These are phyloP conservation scores for Malassezia restricta DNA, from an alignment of 1,284 basidiomycete species.

Conservation along the genomic window DNA sequence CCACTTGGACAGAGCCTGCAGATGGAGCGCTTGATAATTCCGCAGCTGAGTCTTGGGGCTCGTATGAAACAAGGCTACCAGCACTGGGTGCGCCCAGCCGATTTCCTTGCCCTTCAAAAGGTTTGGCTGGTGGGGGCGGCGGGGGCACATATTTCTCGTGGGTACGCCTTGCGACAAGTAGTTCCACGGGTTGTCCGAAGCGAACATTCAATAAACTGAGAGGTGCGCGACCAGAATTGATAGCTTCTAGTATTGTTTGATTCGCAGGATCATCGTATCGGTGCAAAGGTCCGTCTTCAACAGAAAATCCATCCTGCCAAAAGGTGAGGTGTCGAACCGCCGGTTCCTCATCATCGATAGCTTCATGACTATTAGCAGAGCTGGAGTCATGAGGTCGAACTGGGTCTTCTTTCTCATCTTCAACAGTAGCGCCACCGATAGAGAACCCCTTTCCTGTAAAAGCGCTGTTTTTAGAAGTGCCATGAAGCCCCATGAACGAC, in stretches of 20 bases:
- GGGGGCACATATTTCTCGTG: slow-evolving; percentile 62
- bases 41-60: slow-evolving; percentile 33
- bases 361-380: slow-evolving; percentile 4
- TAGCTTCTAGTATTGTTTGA: slow-evolving; percentile 60
- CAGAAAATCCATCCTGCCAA: slow-evolving; percentile 85
- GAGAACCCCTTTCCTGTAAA: slow-evolving; percentile 7
- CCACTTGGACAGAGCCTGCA: slow-evolving; percentile 50
- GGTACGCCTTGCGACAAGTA: slow-evolving; percentile 64
- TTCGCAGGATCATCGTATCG: slow-evolving; percentile 72
- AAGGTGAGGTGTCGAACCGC: slow-evolving; percentile 72
- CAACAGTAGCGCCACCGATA: slow-evolving; percentile 22
- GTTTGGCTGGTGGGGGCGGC: slow-evolving; percentile 47
- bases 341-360: slow-evolving; percentile 49
- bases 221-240: slow-evolving; percentile 73
- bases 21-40: neutral
- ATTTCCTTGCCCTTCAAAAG: slow-evolving; percentile 68
- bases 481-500: neutral
- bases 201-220: slow-evolving; percentile 63
- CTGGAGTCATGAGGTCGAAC: neutral
- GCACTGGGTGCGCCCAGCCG: slow-evolving; percentile 56
- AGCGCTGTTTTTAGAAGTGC: neutral
- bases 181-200: slow-evolving; percentile 70
- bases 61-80: neutral
- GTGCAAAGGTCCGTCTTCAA: slow-evolving; percentile 78
- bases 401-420: slow-evolving; percentile 12